phyloP scores from a whole-genome alignment of 2,329 filamentous ascomycete species.

The Knoxdaviesia capensis region DNA sequence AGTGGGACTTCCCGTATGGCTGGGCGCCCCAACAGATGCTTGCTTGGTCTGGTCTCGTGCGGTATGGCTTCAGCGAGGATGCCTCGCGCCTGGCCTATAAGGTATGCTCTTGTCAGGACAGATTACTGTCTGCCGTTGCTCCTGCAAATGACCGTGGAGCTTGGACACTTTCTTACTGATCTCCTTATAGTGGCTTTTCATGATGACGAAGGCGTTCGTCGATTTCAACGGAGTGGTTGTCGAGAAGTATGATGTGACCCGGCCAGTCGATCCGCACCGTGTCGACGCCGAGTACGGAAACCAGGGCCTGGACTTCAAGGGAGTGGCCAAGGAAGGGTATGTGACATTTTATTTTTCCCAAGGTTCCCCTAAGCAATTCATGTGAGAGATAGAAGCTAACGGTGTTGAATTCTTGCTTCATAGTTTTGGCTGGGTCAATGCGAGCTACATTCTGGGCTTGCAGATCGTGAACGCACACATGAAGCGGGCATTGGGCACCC shows the following conservation, averaged over 20 bases:
- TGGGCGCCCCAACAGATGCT: constrained; percentile 99
- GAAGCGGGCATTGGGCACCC: constrained; percentile 67
- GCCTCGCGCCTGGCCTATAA: constrained; percentile 82
- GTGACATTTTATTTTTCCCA: constrained; percentile 15
- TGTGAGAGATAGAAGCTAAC: constrained; percentile 9
- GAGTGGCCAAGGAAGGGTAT: constrained; percentile 88
- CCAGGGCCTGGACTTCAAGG: constrained; percentile 87
- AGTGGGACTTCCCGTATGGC: constrained; percentile 97
- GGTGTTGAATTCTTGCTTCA: not conserved
- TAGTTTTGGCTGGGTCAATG: constrained; percentile 98
- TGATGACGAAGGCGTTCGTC: constrained; percentile 96
- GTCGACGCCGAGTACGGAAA: constrained; percentile 97
- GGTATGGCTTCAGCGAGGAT: constrained; percentile 82
- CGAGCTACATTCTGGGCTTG: constrained; percentile 86
- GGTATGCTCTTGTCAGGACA: not conserved
- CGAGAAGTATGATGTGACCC: constrained; percentile 95
- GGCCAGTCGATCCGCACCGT: constrained; percentile 72
- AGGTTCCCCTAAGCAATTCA: not conserved
- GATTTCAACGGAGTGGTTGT: constrained; percentile 97
- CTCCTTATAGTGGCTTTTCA: constrained; percentile 56
- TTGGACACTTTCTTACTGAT: not conserved
- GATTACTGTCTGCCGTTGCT: not conserved
- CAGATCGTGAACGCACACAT: constrained; percentile 78
- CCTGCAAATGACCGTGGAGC: too few species aligned
- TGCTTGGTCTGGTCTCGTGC: constrained; percentile 79